Conservation (phyloP, 768 basidiomycete species). For the Vishniacozyma victoriae region DNA sequence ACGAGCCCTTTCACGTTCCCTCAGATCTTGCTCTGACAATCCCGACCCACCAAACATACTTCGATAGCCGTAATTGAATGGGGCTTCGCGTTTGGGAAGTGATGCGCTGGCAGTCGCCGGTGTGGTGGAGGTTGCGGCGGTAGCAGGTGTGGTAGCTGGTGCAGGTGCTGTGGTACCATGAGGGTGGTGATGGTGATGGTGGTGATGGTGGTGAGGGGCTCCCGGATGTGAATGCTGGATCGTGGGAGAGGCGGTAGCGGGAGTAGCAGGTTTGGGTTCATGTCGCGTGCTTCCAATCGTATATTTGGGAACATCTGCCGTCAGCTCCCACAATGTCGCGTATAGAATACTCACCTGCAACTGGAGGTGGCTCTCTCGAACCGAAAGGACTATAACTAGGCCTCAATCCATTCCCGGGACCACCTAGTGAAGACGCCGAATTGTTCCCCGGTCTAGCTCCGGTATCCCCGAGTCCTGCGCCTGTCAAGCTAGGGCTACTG, state of each 20-base stretch:
- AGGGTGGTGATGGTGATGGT: constrained; percentile 10
- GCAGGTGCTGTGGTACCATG: background rate
- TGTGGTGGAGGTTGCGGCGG: constrained; percentile 1
- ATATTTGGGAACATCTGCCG: background rate
- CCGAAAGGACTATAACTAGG: constrained; percentile 7
- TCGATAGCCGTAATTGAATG: no score
- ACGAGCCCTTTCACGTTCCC: constrained; percentile 11
- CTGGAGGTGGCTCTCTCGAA: constrained; percentile 5
- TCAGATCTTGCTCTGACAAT: constrained; percentile 10
- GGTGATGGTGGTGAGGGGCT: background rate
- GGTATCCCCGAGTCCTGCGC: background rate
- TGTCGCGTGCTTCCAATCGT: background rate
- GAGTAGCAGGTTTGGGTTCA: constrained; percentile 2
- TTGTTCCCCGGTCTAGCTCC: no score
- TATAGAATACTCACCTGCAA: no score
- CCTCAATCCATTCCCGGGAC: constrained; percentile 5
- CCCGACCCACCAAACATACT: constrained; percentile 4
- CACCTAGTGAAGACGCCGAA: no score
- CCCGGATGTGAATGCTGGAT: background rate
- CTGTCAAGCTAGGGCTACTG: no score
- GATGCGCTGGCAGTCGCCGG: constrained; percentile 2
- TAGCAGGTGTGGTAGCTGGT: background rate
- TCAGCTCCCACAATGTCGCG: no score
- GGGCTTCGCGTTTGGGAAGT: constrained; percentile 3
- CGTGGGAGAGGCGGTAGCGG: background rate